Conservation (phyloP, 208 protist species). For the Wallacemonas sp. region DNA sequence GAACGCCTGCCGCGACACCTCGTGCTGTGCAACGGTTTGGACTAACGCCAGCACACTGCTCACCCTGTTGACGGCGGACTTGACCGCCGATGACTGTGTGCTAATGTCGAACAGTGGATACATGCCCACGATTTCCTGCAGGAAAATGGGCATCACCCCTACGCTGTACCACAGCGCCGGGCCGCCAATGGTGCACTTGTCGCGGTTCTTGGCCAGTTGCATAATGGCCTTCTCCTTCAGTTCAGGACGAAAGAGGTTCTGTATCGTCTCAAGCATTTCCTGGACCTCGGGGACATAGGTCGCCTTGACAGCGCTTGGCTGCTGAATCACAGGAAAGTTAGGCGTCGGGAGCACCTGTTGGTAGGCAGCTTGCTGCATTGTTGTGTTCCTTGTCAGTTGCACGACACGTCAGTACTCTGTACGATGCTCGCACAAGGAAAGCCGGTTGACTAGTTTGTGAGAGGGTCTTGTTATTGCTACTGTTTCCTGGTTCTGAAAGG, state of each 20-base stretch:
- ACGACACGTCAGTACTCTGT: not conserved
- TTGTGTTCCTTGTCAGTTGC: not conserved
- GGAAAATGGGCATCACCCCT: constrained; percentile 97
- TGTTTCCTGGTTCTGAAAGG: too few species aligned
- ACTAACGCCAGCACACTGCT: constrained; percentile 99
- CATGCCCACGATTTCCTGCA: constrained; percentile 98
- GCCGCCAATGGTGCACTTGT: constrained; percentile 94
- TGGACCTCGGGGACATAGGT: constrained; percentile 20
- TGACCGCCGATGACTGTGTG: constrained; percentile 35
- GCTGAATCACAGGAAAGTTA: constrained; percentile 6
- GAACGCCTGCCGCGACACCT: constrained; percentile 96
- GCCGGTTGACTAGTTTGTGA: too few species aligned
- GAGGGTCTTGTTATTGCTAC: too few species aligned
- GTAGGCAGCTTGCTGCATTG: constrained; percentile 10
- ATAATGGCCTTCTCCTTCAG: constrained; percentile 93
- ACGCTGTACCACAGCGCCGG: constrained; percentile 98
- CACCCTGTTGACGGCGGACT: constrained; percentile 92
- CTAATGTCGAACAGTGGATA: constrained; percentile 96
- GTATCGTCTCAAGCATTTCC: constrained; percentile 45
- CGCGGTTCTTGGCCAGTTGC: constrained; percentile 95
- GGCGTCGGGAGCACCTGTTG: constrained; percentile 7
- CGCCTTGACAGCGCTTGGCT: constrained; percentile 4
- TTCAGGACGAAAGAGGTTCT: constrained; percentile 71
- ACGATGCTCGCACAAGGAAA: too few species aligned
- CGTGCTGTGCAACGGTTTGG: constrained; percentile 98